Evolutionary conservation across 2,329 filamentous ascomycete species (phyloP).

Genomic region (Pseudogymnoascus sp.): DNA sequence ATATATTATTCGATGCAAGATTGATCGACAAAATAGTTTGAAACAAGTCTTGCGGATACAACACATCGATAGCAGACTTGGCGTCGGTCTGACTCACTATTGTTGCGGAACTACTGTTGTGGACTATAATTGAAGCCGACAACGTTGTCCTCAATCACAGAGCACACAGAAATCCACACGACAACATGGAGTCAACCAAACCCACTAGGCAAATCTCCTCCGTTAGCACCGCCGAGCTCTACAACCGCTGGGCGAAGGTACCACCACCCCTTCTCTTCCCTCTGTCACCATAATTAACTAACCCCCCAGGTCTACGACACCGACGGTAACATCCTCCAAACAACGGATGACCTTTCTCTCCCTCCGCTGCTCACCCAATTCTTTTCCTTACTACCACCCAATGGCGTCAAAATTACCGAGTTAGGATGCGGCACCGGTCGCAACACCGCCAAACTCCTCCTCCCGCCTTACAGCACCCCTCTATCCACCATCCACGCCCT

Average conservation of each 20-base stretch:
- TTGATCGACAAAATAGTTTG: not conserved
- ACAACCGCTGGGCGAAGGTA: conserved; percentile 40
- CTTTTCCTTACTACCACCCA: conserved; percentile 28
- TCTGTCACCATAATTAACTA: conserved; percentile 15
- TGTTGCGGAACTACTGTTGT: not conserved
- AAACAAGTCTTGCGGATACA: not conserved
- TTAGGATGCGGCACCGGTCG: conserved; percentile 60
- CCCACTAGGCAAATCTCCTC: conserved; percentile 22
- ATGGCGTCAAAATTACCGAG: conserved; percentile 43
- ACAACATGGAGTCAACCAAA: not conserved
- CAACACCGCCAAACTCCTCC: conserved; percentile 48
- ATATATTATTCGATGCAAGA: not conserved
- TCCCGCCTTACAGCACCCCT: conserved; percentile 9
- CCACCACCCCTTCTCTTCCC: not conserved
- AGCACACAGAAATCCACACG: not conserved
- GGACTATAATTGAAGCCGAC: not conserved
- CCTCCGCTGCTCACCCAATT: conserved; percentile 42
- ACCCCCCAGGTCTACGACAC: conserved; percentile 48
- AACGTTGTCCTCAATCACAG: not conserved
- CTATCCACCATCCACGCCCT: conserved; percentile 33
- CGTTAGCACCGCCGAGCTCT: conserved; percentile 37
- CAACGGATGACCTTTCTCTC: conserved; percentile 53
- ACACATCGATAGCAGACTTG: not conserved
- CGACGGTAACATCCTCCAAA: conserved; percentile 60
- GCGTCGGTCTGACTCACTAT: not conserved